Percentiles rank a stretch among this genome's conserved stretches.
These are phyloP conservation scores for Acacia concinna DNA, from an alignment of 331 rosid species.

Conservation along the genomic window DNA sequence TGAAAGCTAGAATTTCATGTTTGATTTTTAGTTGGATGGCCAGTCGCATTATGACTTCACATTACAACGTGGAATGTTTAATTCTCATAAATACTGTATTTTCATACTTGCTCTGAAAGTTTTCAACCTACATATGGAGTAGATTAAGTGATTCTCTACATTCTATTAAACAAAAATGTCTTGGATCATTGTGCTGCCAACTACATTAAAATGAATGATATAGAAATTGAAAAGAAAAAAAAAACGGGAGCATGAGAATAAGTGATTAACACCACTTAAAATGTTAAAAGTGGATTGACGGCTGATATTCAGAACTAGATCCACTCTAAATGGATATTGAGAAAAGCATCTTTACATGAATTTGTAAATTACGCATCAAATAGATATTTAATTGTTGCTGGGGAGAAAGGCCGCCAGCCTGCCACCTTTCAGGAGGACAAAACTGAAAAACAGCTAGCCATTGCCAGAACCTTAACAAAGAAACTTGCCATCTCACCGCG, in stretches of 20 bases:
- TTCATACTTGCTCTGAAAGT: background rate
- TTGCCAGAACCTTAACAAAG: constrained; percentile 55
- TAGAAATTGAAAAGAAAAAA: too few species aligned
- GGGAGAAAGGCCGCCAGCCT: constrained; percentile 29
- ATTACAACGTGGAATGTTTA: background rate
- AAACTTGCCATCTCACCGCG: background rate
- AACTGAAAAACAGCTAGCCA: constrained; percentile 50
- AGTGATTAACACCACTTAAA: too few species aligned
- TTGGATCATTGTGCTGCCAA: too few species aligned
- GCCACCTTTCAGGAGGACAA: constrained; percentile 67
- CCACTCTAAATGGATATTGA: too few species aligned
- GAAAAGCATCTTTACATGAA: background rate
- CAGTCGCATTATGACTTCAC: background rate
- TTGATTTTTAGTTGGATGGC: background rate
- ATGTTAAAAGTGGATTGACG: too few species aligned
- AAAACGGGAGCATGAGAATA: too few species aligned
- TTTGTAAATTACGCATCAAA: background rate
- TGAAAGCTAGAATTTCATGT: background rate
- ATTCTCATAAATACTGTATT: background rate
- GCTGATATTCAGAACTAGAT: too few species aligned
- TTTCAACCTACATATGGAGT: background rate
- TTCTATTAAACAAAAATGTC: background rate
- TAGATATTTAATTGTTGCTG: background rate
- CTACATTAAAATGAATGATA: background rate
- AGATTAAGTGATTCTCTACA: background rate